Evolutionary conservation across 2,329 filamentous ascomycete genomes (phyloP).

Genomic region (Pseudocercospora fijiensis): DNA sequence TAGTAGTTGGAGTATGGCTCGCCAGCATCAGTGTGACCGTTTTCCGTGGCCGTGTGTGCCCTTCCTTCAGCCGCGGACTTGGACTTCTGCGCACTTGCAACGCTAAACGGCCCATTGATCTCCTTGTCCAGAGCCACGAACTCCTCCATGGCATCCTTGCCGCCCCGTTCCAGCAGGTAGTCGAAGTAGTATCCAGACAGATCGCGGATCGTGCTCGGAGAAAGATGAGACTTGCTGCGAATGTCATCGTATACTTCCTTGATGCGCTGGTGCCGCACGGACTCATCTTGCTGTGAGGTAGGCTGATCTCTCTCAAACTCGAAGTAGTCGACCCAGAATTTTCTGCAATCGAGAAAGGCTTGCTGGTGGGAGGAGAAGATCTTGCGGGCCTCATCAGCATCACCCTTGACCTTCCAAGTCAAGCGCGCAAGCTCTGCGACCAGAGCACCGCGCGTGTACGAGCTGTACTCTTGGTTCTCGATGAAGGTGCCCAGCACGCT

Average conservation of each 20-base stretch:
- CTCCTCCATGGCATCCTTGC: conserved; percentile 79
- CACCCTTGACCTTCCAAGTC: conserved; percentile 81
- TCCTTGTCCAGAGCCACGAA: conserved; percentile 81
- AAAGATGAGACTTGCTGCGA: conserved; percentile 69
- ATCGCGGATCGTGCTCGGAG: conserved; percentile 66
- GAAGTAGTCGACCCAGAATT: conserved; percentile 89
- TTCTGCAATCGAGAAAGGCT: conserved; percentile 78
- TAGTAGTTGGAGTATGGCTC: not conserved
- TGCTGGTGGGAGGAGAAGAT: conserved; percentile 80
- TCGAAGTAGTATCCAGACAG: conserved; percentile 75
- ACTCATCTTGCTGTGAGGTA: conserved; percentile 63
- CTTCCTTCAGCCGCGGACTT: conserved; percentile 8
- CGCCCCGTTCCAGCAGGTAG: conserved; percentile 80
- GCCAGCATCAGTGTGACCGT: not conserved
- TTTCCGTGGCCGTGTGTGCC: not conserved
- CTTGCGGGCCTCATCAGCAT: conserved; percentile 72
- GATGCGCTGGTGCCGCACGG: conserved; percentile 68
- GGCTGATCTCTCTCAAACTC: conserved; percentile 86
- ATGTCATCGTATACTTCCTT: conserved; percentile 77
- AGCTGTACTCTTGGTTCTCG: conserved; percentile 52
- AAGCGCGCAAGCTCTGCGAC: conserved; percentile 86
- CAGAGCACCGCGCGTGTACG: conserved; percentile 75
- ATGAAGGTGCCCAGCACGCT: conserved; percentile 79
- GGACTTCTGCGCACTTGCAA: conserved; percentile 1
- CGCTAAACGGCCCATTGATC: conserved; percentile 66